These are phyloP conservation scores for Lepidium campestre DNA, from an alignment of 441 rosid genomes.

Conservation along the genomic window DNA sequence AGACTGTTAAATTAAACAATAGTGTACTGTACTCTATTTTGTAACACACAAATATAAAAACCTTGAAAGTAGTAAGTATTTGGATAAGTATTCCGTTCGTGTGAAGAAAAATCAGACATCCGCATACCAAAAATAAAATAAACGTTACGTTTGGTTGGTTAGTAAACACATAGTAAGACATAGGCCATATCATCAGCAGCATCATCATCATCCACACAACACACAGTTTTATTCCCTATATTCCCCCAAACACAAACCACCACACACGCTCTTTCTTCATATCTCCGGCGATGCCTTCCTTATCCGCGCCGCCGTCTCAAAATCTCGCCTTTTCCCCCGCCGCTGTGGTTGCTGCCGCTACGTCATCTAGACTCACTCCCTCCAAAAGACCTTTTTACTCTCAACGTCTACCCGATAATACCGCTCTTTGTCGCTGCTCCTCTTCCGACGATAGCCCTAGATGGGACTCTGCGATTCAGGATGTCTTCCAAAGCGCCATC, in stretches of 20 bases:
- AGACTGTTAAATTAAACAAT: no score
- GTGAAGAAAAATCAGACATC: not conserved
- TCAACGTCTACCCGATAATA: constrained; percentile 31
- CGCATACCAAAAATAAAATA: not conserved
- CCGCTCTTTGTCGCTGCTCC: constrained; percentile 37
- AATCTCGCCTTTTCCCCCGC: constrained; percentile 38
- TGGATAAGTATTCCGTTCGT: not conserved
- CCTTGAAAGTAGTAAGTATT: no score
- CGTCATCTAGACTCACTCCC: constrained; percentile 18
- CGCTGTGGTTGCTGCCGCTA: not conserved
- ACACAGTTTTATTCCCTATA: not conserved
- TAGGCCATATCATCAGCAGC: no score
- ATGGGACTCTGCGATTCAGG: constrained; percentile 62
- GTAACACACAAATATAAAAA: no score
- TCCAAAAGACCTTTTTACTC: constrained; percentile 42
- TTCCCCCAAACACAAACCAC: not conserved
- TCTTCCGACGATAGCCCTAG: constrained; percentile 28
- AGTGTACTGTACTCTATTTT: no score
- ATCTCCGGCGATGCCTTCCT: constrained; percentile 47
- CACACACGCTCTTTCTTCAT: not conserved
- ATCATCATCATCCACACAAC: constrained; percentile 5
- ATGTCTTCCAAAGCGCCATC: constrained; percentile 42
- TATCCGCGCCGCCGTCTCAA: constrained; percentile 47
- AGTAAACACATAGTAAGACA: not conserved
- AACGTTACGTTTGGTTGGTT: not conserved